Percentiles rank a stretch among this genome's conserved stretches.
Evolutionary conservation across 1,284 basidiomycete genomes (phyloP).

Genomic region (Ceratobasidium sp.): DNA sequence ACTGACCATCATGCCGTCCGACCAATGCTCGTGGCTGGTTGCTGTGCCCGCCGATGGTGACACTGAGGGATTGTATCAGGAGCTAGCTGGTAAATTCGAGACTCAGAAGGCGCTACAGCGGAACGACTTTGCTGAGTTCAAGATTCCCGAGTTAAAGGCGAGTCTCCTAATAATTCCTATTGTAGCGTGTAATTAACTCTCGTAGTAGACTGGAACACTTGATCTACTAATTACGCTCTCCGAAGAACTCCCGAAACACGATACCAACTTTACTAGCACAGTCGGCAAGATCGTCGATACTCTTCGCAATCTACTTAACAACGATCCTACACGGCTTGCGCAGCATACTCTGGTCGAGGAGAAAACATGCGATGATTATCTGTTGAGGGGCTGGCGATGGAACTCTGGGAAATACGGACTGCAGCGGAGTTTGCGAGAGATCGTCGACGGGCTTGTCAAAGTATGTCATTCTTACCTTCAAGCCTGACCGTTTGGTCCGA

Average conservation of each 20-base stretch:
- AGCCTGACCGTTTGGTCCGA: neutral
- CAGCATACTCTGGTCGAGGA: conserved; percentile 91
- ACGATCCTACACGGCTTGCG: conserved; percentile 82
- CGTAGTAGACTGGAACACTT: conserved; percentile 89
- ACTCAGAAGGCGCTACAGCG: conserved; percentile 60
- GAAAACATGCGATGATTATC: conserved; percentile 80
- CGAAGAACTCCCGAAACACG: conserved; percentile 93
- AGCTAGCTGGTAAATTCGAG: conserved; percentile 66
- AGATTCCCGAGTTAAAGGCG: conserved; percentile 83
- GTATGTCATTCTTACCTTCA: conserved; percentile 57
- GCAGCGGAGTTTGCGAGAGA: conserved; percentile 80
- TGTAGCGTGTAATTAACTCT: neutral
- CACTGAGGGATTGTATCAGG: conserved; percentile 72
- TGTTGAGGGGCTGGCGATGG: conserved; percentile 85
- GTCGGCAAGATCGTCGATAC: conserved; percentile 96
- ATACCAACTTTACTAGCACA: conserved; percentile 85
- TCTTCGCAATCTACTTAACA: conserved; percentile 88
- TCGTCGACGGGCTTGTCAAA: conserved; percentile 84
- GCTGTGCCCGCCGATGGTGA: conserved; percentile 80
- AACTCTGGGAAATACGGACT: conserved; percentile 88
- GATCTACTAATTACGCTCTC: conserved; percentile 90
- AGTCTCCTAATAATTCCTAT: neutral
- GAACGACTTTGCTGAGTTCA: conserved; percentile 65
- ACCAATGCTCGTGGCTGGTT: conserved; percentile 86
- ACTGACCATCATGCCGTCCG: conserved; percentile 72